Base-by-base conservation (phyloP, 441 rosid genomes). In the Caryocar brasiliense region DNA sequence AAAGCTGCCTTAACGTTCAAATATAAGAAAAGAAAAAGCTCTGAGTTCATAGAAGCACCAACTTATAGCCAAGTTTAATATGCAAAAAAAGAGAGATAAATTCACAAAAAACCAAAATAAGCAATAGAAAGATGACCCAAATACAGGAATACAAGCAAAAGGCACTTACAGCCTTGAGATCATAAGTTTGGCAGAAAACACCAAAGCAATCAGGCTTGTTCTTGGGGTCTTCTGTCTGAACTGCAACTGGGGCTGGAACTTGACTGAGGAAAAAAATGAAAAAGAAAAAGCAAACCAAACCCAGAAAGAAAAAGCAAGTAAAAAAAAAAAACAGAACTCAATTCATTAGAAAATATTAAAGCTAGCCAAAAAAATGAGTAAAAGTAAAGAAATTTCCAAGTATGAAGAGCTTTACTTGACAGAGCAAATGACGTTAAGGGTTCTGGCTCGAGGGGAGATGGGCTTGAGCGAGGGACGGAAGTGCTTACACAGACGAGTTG, bases 121-220 rank as follows among this genome's bases (percentile, higher is more conserved):
- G 7, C 11, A n/a, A 15, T 4, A n/a, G 14, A 49, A 3, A 4
- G 4, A 29, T 37, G 19, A n/a, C n/a, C n/a, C n/a, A n/a, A n/a
- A n/a, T n/a, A n/a, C n/a, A n/a, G n/a, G n/a, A n/a, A n/a, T n/a
- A n/a, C n/a, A n/a, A 15, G 23, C 11, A n/a, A 6, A 14, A 27
- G 18, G 35, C 46, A 62, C 59, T 28, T 75, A 87, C 98, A 73
- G 96, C 91, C 52, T 63, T 64, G 47, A 87, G 95, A 64, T 91
- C 98, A 62, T 91, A 91, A 37, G 95, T 86, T 45, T 74, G 87
- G 56, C 93, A 84, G 73, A 91, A 91, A 56, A 91, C 87, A 39
- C 98, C 96, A 54, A 41, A 91, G 71, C 96, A 85, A 4, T 85
- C 93, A 13, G 70, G 52, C 58, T 75, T 82, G 48, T 59, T 54